Evolutionary conservation across 164 flowering plant species (phyloP).

Genomic region (Sedum album): DNA sequence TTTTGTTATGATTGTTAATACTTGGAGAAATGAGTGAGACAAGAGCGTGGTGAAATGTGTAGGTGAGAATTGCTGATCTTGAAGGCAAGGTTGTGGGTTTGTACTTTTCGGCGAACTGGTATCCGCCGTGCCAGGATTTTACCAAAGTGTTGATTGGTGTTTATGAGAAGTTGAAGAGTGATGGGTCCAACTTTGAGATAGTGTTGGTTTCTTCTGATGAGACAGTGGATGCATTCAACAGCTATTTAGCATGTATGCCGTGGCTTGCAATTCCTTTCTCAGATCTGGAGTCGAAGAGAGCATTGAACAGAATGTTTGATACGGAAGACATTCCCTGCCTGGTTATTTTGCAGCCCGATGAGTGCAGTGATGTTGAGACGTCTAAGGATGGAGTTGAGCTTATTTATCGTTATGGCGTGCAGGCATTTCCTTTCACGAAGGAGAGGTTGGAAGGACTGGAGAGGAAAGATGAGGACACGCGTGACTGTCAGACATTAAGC

Average conservation of each 20-base stretch:
- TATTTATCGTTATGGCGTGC: constrained; percentile 38
- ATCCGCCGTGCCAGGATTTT: constrained; percentile 40
- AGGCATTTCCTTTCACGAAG: constrained; percentile 52
- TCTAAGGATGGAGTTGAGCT: constrained; percentile 45
- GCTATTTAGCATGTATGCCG: constrained; percentile 43
- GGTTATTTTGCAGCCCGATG: constrained; percentile 39
- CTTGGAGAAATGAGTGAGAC: background rate
- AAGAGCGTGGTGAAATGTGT: constrained; percentile 2
- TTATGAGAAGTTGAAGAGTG: constrained; percentile 32
- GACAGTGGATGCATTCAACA: constrained; percentile 35
- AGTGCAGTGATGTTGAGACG: constrained; percentile 6
- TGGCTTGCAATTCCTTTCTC: constrained; percentile 70
- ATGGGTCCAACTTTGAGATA: constrained; percentile 33
- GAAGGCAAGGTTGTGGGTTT: constrained; percentile 49
- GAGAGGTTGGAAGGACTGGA: constrained; percentile 40
- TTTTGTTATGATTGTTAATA: background rate
- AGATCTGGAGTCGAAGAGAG: constrained; percentile 40
- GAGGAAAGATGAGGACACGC: constrained; percentile 33
- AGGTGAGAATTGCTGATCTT: constrained; percentile 49
- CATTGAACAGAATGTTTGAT: constrained; percentile 35
- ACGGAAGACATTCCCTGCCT: constrained; percentile 52
- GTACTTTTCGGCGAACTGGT: constrained; percentile 72
- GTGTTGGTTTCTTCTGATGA: constrained; percentile 74
- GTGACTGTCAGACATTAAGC: constrained; percentile 42
- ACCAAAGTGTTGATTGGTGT: constrained; percentile 21